A percentile compares a stretch with the other conserved stretches of the same genome.
Conservation (phyloP, 306 rosid species). For the Prunus mume region DNA sequence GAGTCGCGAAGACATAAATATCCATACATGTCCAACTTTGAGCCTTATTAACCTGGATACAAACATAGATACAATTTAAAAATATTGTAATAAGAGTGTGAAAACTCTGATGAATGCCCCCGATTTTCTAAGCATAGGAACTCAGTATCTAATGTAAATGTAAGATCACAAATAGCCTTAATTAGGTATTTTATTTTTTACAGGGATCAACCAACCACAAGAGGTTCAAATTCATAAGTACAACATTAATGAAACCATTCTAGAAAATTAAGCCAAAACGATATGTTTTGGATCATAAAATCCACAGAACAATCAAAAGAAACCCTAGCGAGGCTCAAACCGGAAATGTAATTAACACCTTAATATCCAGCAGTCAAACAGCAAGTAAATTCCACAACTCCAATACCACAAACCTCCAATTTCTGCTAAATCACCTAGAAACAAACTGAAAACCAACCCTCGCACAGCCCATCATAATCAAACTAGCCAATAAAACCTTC, state of each 20-base stretch:
- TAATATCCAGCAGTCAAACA: background rate
- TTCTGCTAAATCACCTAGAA: background rate
- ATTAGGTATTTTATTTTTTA: background rate
- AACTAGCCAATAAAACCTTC: background rate
- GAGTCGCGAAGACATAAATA: constrained; percentile 88
- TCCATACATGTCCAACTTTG: constrained; percentile 96
- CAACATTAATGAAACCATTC: background rate
- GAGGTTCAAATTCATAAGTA: background rate
- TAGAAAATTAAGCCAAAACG: background rate
- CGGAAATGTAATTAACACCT: background rate
- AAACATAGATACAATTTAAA: constrained; percentile 8
- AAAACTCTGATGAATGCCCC: background rate
- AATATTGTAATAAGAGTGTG: background rate
- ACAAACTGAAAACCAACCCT: background rate
- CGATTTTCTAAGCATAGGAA: background rate
- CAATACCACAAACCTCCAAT: background rate
- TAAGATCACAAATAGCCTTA: background rate
- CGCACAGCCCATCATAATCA: no score
- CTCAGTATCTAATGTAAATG: background rate
- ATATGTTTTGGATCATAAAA: background rate
- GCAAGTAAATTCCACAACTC: background rate
- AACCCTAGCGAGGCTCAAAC: background rate
- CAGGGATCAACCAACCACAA: background rate
- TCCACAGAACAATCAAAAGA: background rate
- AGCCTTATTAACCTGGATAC: constrained; percentile 67